Evolutionary conservation across 495 filamentous ascomycete genomes (phyloP).

Genomic region (Penicillium ochrochloron): DNA sequence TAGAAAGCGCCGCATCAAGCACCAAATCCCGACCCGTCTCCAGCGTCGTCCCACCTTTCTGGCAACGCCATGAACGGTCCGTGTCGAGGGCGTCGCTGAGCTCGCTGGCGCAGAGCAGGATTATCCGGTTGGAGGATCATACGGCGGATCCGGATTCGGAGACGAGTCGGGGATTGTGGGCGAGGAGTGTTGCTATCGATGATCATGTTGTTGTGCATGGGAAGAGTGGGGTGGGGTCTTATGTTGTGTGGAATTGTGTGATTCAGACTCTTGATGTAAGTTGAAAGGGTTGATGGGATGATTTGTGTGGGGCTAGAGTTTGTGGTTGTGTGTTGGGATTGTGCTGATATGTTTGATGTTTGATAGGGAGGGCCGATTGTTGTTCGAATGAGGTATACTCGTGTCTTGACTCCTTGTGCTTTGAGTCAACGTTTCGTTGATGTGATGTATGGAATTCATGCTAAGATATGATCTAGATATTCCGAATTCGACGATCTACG

Average conservation of each 20-base stretch:
- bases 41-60: conserved; percentile 54
- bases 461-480: conserved; percentile 52
- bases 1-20: conserved; percentile 16
- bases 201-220: conserved; percentile 69
- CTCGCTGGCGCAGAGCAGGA: conserved; percentile 43
- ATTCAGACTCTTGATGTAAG: conserved; percentile 72
- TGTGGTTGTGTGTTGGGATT: conserved; percentile 23
- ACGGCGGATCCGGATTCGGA: conserved; percentile 64
- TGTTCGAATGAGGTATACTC: conserved; percentile 60
- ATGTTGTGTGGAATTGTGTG: conserved; percentile 75
- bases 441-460: too few species aligned
- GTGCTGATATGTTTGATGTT: background rate
- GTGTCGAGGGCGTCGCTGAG: conserved; percentile 49
- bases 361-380: conserved; percentile 61
- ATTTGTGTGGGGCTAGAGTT: background rate
- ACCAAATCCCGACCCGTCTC: conserved; percentile 45
- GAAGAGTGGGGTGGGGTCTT: conserved; percentile 66
- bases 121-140: conserved; percentile 73
- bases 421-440: background rate
- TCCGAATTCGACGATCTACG: conserved; percentile 74
- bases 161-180: conserved; percentile 68
- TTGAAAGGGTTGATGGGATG: conserved; percentile 13
- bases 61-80: conserved; percentile 52
- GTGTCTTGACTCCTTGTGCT: background rate
- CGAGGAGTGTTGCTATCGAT: conserved; percentile 65